phyloP scores from a whole-genome alignment of 1,139 yeast genomes.

The Zhuliangozyma blackwelliae region DNA sequence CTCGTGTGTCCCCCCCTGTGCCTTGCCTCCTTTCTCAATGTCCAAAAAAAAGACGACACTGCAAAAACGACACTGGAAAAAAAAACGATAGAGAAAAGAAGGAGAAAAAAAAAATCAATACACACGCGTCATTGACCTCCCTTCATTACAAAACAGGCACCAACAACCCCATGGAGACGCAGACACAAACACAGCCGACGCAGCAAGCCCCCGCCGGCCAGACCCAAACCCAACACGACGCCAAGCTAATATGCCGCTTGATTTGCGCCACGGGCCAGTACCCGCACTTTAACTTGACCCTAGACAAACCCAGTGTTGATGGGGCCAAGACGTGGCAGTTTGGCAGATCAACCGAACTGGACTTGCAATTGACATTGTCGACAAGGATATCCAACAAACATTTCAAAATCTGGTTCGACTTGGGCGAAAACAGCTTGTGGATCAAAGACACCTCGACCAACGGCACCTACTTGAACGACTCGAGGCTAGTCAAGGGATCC shows the following conservation, averaged over 20 bases:
- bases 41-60: no score
- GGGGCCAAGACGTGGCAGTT: slow-evolving; percentile 61
- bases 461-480: slow-evolving; percentile 82
- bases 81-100: no score
- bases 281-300: slow-evolving; percentile 36
- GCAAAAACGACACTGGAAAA: no score
- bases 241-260: slow-evolving; percentile 36
- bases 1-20: no score
- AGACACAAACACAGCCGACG: slow-evolving; percentile 42
- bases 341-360: slow-evolving; percentile 73
- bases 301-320: slow-evolving; percentile 18
- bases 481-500: slow-evolving; percentile 69
- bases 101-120: no score
- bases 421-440: slow-evolving; percentile 53
- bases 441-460: slow-evolving; percentile 76
- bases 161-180: slow-evolving; percentile 23
- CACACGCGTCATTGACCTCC: not conserved
- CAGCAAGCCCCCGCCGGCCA: slow-evolving; percentile 41
- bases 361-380: slow-evolving; percentile 54
- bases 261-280: slow-evolving; percentile 69
- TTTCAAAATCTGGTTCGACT: slow-evolving; percentile 63
- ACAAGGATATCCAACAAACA: slow-evolving; percentile 75
- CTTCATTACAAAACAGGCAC: not conserved
- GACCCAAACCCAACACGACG: slow-evolving; percentile 25
- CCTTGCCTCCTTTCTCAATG: no score